Conservation (phyloP, 108 stramenopile genomes). For the Fragilariopsis cylindrus region DNA sequence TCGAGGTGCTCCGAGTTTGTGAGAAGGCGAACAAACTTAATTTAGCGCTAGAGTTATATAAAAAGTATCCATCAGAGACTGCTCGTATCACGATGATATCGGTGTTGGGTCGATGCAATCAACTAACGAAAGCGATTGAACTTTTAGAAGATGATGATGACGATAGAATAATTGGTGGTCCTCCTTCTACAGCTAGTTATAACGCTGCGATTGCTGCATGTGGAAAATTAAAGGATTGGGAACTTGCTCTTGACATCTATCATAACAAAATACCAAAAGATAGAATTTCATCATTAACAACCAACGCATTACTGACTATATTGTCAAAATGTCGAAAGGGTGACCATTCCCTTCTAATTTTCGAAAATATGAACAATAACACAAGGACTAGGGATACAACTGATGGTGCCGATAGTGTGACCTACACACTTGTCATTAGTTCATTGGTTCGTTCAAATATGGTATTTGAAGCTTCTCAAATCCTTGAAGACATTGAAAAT, state of each 20-base stretch:
- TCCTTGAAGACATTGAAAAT: slow-evolving; percentile 18
- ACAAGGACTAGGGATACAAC: neutral
- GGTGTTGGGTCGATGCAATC: slow-evolving; percentile 19
- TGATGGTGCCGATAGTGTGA: slow-evolving; percentile 22
- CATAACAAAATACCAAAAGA: slow-evolving; percentile 14
- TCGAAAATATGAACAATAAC: slow-evolving; percentile 4
- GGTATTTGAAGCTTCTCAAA: slow-evolving; percentile 18
- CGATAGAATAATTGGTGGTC: neutral
- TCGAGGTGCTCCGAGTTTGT: slow-evolving; percentile 31
- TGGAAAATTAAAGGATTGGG: slow-evolving; percentile 33
- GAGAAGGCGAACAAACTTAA: slow-evolving; percentile 16
- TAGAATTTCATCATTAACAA: slow-evolving; percentile 20
- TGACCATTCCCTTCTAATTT: slow-evolving; percentile 25
- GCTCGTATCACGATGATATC: slow-evolving; percentile 28
- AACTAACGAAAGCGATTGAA: slow-evolving; percentile 5
- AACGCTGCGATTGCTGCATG: slow-evolving; percentile 51
- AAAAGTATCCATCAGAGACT: slow-evolving; percentile 24
- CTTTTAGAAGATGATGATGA: neutral
- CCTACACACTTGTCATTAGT: slow-evolving; percentile 27
- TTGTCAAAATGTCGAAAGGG: slow-evolving; percentile 35
- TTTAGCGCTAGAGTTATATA: slow-evolving; percentile 10
- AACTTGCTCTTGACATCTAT: slow-evolving; percentile 35
- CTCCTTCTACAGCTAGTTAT: slow-evolving; percentile 27
- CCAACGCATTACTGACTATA: slow-evolving; percentile 40
- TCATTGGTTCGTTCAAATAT: slow-evolving; percentile 29